Conservation (phyloP, 2,329 filamentous ascomycete genomes). For the Aciculosporium take region DNA sequence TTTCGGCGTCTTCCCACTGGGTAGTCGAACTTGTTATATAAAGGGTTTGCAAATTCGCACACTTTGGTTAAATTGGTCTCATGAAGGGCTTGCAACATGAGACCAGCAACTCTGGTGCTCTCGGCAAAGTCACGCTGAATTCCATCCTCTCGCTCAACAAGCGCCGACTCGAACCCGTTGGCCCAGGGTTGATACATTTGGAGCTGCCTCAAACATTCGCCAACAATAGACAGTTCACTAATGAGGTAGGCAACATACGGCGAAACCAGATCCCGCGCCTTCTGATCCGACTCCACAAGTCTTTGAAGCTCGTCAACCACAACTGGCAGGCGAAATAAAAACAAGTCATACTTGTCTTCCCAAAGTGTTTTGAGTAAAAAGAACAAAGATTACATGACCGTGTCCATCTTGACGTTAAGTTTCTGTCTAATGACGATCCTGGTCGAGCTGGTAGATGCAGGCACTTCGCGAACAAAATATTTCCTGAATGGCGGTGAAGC, state of each 20-base stretch:
- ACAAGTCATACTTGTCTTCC: slow-evolving; percentile 19
- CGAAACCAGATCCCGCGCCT: slow-evolving; percentile 24
- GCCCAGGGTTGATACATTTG: slow-evolving; percentile 35
- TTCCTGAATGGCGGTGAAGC: slow-evolving; percentile 28
- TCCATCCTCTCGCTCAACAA: slow-evolving; percentile 11
- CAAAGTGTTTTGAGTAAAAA: slow-evolving; percentile 25
- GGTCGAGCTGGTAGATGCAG: slow-evolving; percentile 8
- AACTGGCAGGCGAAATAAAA: slow-evolving; percentile 18
- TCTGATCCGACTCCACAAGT: slow-evolving; percentile 23
- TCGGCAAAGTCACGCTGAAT: slow-evolving; percentile 16
- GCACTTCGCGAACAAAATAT: slow-evolving; percentile 18
- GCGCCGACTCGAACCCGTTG: slow-evolving; percentile 19
- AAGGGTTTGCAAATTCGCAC: slow-evolving; percentile 17
- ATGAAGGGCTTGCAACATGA: slow-evolving; percentile 8
- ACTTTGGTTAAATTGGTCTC: slow-evolving; percentile 7
- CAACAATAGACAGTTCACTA: slow-evolving; percentile 30
- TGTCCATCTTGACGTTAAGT: slow-evolving; percentile 9
- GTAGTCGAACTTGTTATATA: slow-evolving; percentile 27
- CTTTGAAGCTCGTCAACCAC: slow-evolving; percentile 35
- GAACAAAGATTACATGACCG: slow-evolving; percentile 15
- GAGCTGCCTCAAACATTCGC: slow-evolving; percentile 29
- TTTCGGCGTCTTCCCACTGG: slow-evolving; percentile 30
- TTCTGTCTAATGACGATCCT: slow-evolving; percentile 12
- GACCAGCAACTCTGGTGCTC: slow-evolving; percentile 5
- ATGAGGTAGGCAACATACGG: slow-evolving; percentile 21